Conservation (phyloP, 768 basidiomycete genomes). For the Mycena albidolilacea region DNA sequence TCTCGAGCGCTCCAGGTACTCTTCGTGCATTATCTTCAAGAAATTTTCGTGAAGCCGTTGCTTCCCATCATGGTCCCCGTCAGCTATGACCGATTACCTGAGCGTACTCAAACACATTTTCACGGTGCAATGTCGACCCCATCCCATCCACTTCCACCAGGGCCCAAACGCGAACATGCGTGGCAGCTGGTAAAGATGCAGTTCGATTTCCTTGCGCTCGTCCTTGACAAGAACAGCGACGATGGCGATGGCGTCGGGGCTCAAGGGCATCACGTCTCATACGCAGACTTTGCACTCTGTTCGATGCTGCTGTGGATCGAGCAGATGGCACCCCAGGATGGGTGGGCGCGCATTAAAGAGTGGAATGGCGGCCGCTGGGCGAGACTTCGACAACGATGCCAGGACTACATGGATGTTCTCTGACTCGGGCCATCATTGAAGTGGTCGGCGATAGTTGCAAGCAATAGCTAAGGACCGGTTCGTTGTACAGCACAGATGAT, state of each 20-base stretch:
- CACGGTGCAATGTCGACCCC: constrained; percentile 36
- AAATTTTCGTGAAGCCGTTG: constrained; percentile 75
- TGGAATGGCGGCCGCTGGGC: constrained; percentile 69
- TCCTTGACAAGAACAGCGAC: constrained; percentile 62
- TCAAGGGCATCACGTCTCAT: constrained; percentile 65
- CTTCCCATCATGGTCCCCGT: constrained; percentile 80
- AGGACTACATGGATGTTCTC: constrained; percentile 61
- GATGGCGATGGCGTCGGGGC: constrained; percentile 63
- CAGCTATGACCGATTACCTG: constrained; percentile 72
- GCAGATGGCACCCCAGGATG: constrained; percentile 64
- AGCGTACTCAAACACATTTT: constrained; percentile 69
- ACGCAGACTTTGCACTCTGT: constrained; percentile 68
- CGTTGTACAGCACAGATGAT: too few species aligned
- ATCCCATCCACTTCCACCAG: constrained; percentile 30
- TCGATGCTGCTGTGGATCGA: constrained; percentile 69
- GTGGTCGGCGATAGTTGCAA: not conserved
- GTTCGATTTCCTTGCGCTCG: constrained; percentile 59
- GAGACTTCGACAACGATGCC: constrained; percentile 59
- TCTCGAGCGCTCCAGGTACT: constrained; percentile 76
- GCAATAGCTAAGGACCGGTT: too few species aligned
- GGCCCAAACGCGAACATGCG: constrained; percentile 58
- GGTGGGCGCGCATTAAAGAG: constrained; percentile 61
- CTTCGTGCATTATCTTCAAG: constrained; percentile 80
- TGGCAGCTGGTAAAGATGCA: constrained; percentile 63
- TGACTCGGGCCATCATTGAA: constrained; percentile 44